Conservation (phyloP, 768 basidiomycete species). For the Pleurotus pulmonarius region DNA sequence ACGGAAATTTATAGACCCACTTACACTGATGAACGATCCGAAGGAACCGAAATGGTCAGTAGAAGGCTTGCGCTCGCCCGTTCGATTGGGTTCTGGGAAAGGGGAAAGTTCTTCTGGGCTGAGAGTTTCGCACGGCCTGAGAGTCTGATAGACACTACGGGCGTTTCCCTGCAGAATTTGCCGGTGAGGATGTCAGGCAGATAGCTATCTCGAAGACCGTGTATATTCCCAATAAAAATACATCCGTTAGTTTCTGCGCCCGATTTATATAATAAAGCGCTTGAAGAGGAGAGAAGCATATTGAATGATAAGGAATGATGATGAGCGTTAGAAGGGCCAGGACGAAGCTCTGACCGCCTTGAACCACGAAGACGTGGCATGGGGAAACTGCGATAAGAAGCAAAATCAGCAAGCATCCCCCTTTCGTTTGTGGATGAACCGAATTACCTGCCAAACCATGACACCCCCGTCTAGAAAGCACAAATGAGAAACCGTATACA, state of each 20-base stretch:
- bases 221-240: neutral
- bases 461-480: conserved; percentile 21
- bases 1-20: too few species aligned
- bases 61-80: too few species aligned
- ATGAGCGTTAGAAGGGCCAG: conserved; percentile 3
- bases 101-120: too few species aligned
- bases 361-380: conserved; percentile 39
- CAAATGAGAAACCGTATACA: neutral
- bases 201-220: too few species aligned
- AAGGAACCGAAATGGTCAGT: too few species aligned
- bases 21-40: too few species aligned
- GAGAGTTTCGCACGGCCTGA: too few species aligned
- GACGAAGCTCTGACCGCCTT: conserved; percentile 25
- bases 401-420: neutral
- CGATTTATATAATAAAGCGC: neutral
- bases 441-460: conserved; percentile 27
- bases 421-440: neutral
- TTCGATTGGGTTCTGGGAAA: too few species aligned
- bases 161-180: too few species aligned
- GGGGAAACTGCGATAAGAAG: conserved; percentile 28
- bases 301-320: neutral
- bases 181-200: too few species aligned
- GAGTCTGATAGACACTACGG: too few species aligned
- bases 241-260: neutral
- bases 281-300: neutral